Conservation (phyloP, 2,329 filamentous ascomycete species). For the Alternaria sp. region DNA sequence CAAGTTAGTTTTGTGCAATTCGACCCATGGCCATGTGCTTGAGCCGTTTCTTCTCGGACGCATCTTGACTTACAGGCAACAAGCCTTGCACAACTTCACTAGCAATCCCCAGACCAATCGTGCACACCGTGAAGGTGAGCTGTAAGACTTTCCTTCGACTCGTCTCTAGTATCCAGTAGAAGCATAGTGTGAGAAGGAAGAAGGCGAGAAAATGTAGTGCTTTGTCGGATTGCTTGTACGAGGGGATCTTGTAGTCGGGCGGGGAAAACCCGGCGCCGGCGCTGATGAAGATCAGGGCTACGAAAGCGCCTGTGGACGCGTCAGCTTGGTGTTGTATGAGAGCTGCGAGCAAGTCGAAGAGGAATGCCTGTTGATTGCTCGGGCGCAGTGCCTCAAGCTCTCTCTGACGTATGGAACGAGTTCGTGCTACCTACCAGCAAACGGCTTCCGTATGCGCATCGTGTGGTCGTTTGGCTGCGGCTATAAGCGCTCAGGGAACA, state of each 20-base stretch:
- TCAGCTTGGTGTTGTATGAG: background rate
- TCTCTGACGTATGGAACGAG: constrained; percentile 5
- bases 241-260: constrained; percentile 57
- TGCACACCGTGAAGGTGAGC: constrained; percentile 83
- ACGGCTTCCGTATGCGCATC: constrained; percentile 22
- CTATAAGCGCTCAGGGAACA: constrained; percentile 4
- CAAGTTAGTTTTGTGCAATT: constrained; percentile 16
- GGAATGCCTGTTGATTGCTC: background rate
- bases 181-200: constrained; percentile 83
- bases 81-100: constrained; percentile 80
- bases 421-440: constrained; percentile 16
- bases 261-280: constrained; percentile 76
- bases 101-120: constrained; percentile 73
- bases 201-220: constrained; percentile 86
- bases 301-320: constrained; percentile 54
- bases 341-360: background rate
- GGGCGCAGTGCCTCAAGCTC: constrained; percentile 1
- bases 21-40: background rate
- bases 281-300: constrained; percentile 70
- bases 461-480: background rate
- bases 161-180: constrained; percentile 98
- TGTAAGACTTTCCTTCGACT: constrained; percentile 85
- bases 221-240: constrained; percentile 82
- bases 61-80: constrained; percentile 62
- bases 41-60: background rate